phyloP scores from a whole-genome alignment of 2,329 filamentous ascomycete genomes.

The Hypoxylon sp. region DNA sequence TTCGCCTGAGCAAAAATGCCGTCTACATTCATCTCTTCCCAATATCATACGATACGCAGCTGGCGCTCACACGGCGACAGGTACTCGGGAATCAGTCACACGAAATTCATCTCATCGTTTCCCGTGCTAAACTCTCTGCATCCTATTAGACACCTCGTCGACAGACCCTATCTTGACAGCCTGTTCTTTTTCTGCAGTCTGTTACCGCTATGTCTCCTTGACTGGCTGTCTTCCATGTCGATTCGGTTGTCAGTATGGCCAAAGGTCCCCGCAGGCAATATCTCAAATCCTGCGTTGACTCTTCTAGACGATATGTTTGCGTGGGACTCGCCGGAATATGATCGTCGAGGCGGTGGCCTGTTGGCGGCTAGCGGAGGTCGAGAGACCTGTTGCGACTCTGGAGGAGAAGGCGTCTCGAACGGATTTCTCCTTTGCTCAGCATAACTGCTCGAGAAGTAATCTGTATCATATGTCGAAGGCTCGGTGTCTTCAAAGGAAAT shows the following conservation, averaged over 20 bases:
- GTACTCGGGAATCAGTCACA: slow-evolving; percentile 9
- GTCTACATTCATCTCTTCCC: slow-evolving; percentile 31
- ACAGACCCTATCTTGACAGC: slow-evolving; percentile 22
- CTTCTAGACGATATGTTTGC: slow-evolving; percentile 38
- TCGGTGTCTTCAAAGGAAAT: slow-evolving; percentile 34
- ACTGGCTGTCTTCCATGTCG: slow-evolving; percentile 33
- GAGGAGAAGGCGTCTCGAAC: slow-evolving; percentile 16
- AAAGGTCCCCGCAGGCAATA: slow-evolving; percentile 45
- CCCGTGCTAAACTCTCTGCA: slow-evolving; percentile 16
- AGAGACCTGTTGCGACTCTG: slow-evolving; percentile 14
- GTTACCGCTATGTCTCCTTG: slow-evolving; percentile 23
- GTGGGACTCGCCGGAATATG: slow-evolving; percentile 40
- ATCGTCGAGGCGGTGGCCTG: slow-evolving; percentile 39
- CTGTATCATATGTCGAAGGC: slow-evolving; percentile 14
- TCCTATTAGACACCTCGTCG: slow-evolving; percentile 18
- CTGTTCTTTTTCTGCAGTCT: slow-evolving; percentile 36
- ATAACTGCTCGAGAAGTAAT: slow-evolving; percentile 28
- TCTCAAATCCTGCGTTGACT: slow-evolving; percentile 44
- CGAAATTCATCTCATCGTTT: slow-evolving; percentile 8
- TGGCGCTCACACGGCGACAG: slow-evolving; percentile 1
- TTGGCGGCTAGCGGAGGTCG: slow-evolving; percentile 27
- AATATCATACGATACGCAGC: slow-evolving; percentile 13
- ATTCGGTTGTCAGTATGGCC: slow-evolving; percentile 32
- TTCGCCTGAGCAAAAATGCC: slow-evolving; percentile 33
- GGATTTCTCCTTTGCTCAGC: slow-evolving; percentile 29